Base-by-base conservation (phyloP, 192 early-diverging fungal species). In the Haplosporangium gracile region DNA sequence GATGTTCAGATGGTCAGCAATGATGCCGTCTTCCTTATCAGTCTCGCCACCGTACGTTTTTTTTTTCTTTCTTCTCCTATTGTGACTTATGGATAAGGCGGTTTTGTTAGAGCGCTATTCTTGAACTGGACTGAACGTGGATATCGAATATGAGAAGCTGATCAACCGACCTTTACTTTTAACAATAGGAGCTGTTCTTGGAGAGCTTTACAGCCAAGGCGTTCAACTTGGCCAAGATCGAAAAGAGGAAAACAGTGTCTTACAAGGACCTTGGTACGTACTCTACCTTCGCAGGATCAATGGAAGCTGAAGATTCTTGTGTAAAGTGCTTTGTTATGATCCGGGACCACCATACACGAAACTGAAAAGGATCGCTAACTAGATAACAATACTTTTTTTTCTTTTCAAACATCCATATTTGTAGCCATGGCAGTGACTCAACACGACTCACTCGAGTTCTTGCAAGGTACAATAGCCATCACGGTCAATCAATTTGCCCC, bases 241-340 rank as follows among this genome's bases (percentile, higher is more conserved):
- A 94, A 36, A 96, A 94, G 82, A 90, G 94, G 89, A 96, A 94
- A 78, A 94, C 93, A 16, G 90, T 96, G 11, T 91, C 90, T 63
- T 96, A 95, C 81, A 93, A 92, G 88, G 94, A 96, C 80, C 91
- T 95, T 69, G 94, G 93, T 89, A 94, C 90, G 89, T 2, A 55
- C 15, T 4, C 36, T 39, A 22, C 4, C 18, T 29, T 18, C 11
- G 20, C 36, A 53, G 49, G 49, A 51, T 51, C 43, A 3, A 45
- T 45, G 43, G 13, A 45, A 10, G 11, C 43, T 45, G 43, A 45
- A 45, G 43, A 45, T 57, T 7, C 5, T n/a, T 29, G n/a, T n/a
- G 57, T 47, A 26, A 45, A 10, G 26, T 38, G 51, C 26, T 29
- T 18, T 1, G 24, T 26, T 18, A 16, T 29, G 43, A 53, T 69